Evolutionary conservation across 2,329 filamentous ascomycete genomes (phyloP).

Genomic region (Neonectria hederae): DNA sequence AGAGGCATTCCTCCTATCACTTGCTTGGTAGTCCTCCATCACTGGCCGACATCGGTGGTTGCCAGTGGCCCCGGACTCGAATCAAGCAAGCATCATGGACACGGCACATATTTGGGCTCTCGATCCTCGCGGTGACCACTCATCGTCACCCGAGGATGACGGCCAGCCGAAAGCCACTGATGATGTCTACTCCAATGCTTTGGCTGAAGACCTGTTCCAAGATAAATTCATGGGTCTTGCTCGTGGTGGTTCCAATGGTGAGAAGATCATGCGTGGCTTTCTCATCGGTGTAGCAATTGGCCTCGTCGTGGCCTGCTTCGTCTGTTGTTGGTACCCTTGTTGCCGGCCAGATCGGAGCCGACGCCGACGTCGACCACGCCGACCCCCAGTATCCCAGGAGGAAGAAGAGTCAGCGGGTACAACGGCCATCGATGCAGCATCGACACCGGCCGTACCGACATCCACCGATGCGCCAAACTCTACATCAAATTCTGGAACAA

Average conservation of each 20-base stretch:
- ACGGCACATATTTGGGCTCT: constrained; percentile 24
- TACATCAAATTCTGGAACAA: neutral
- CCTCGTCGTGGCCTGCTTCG: constrained; percentile 44
- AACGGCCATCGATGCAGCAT: constrained; percentile 2
- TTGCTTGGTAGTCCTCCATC: neutral
- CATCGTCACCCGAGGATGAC: constrained; percentile 34
- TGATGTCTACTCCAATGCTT: constrained; percentile 24
- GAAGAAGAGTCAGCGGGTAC: constrained; percentile 27
- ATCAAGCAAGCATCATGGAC: constrained; percentile 22
- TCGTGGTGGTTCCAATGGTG: constrained; percentile 43
- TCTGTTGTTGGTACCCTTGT: constrained; percentile 49
- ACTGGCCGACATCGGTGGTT: neutral
- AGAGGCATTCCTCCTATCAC: neutral
- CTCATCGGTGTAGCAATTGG: constrained; percentile 47
- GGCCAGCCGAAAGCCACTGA: constrained; percentile 23
- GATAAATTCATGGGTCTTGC: constrained; percentile 43
- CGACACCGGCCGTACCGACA: neutral
- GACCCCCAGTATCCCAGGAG: constrained; percentile 30
- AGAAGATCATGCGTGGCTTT: constrained; percentile 47
- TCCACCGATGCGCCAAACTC: neutral
- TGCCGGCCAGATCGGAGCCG: constrained; percentile 33
- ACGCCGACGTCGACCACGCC: constrained; percentile 29
- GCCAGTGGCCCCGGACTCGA: neutral
- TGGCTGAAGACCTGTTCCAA: constrained; percentile 40
- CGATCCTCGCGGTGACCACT: constrained; percentile 35